A percentile compares a stretch with the other conserved stretches of the same genome.
Conservation (phyloP, 495 filamentous ascomycete genomes). For the Chaetomidium leptoderma region DNA sequence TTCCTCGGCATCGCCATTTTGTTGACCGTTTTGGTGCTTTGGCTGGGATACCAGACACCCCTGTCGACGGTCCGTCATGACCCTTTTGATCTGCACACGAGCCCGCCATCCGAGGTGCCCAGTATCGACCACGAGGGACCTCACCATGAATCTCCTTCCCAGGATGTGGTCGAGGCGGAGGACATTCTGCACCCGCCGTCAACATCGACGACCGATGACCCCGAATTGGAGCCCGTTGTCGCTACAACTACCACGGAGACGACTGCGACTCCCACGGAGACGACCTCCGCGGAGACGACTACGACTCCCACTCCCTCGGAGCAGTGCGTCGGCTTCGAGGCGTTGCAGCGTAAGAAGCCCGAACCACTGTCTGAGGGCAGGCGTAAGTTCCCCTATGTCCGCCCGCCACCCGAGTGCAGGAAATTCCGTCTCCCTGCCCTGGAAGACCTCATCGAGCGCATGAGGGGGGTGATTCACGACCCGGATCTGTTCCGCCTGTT, state of each 20-base stretch:
- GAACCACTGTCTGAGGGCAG: slow-evolving; percentile 38
- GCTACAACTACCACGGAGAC: not conserved
- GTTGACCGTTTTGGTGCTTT: slow-evolving; percentile 19
- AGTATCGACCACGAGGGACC: not conserved
- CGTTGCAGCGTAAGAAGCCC: slow-evolving; percentile 25
- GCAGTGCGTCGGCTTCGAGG: slow-evolving; percentile 23
- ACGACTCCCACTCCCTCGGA: not conserved
- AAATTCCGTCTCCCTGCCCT: slow-evolving; percentile 52
- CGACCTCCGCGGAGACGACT: not conserved
- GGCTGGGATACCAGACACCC: slow-evolving; percentile 18
- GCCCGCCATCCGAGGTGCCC: not conserved
- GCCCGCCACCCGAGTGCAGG: slow-evolving; percentile 53
- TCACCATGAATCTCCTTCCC: not conserved
- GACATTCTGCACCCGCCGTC: not conserved
- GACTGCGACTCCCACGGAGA: not conserved
- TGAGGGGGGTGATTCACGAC: slow-evolving; percentile 49
- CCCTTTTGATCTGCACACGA: slow-evolving; percentile 7
- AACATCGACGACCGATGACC: not conserved
- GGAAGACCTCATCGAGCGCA: slow-evolving; percentile 47
- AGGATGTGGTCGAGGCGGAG: not conserved
- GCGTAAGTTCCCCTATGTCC: slow-evolving; percentile 51
- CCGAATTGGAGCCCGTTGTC: not conserved
- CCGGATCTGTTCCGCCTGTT: slow-evolving; percentile 60
- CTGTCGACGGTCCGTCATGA: not conserved
- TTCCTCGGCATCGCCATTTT: slow-evolving; percentile 18